Conservation (phyloP, 139 green algal genomes). For the Chlorella sp. region DNA sequence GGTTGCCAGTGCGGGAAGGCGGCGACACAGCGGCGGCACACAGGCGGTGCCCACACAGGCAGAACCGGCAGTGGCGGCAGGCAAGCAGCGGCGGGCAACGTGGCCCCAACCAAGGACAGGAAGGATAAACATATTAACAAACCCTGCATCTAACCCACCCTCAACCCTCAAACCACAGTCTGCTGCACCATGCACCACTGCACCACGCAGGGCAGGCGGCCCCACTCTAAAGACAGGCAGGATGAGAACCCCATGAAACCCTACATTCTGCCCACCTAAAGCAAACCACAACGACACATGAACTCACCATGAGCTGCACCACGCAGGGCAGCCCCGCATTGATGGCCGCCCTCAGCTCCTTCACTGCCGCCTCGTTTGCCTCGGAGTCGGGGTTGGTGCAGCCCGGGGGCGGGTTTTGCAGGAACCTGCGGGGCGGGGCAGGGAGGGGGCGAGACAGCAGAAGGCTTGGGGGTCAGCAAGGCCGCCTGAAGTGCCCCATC, state of each 20-base stretch:
- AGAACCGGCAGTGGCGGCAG: too few relatives aligned
- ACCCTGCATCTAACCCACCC: too few relatives aligned
- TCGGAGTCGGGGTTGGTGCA: background rate
- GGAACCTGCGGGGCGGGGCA: slow-evolving; percentile 51
- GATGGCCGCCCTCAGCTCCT: slow-evolving; percentile 57
- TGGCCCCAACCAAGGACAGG: background rate
- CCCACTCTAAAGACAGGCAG: too few relatives aligned
- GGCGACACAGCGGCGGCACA: too few relatives aligned
- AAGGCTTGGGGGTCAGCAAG: background rate
- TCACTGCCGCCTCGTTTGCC: slow-evolving; percentile 46
- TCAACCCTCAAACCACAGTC: too few relatives aligned
- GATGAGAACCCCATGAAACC: too few relatives aligned
- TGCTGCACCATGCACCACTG: too few relatives aligned
- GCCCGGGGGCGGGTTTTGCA: slow-evolving; percentile 50
- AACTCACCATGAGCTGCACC: slow-evolving; percentile 54
- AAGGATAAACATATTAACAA: too few relatives aligned
- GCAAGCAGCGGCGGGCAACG: background rate
- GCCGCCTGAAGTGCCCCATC: too few relatives aligned
- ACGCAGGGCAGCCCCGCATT: slow-evolving; percentile 55
- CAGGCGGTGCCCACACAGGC: too few relatives aligned
- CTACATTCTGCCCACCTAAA: background rate
- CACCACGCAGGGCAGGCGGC: too few relatives aligned
- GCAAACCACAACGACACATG: too few relatives aligned
- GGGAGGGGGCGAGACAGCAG: background rate
- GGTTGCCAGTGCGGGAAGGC: background rate